A percentile compares a stretch with the other conserved stretches of the same genome.
phyloP scores from a whole-genome alignment of 1,139 yeast species.

The Arxiozyma bovina region DNA sequence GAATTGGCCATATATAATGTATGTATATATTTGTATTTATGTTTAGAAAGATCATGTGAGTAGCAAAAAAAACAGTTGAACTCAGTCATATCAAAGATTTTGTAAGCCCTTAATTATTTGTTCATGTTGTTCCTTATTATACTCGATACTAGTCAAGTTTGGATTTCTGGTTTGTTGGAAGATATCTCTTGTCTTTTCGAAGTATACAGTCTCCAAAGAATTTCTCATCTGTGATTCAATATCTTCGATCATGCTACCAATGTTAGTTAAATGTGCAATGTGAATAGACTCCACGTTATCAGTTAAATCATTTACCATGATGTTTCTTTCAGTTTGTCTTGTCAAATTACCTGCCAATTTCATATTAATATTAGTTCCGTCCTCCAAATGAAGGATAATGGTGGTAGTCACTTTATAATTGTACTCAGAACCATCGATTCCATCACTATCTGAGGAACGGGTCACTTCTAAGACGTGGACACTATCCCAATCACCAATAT shows the following conservation, averaged over 20 bases:
- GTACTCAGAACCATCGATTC: slow-evolving; percentile 37
- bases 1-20: too few species aligned
- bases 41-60: neutral
- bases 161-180: slow-evolving; percentile 23
- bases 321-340: slow-evolving; percentile 54
- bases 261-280: slow-evolving; percentile 63
- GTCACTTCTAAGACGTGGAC: slow-evolving; percentile 84
- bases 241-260: slow-evolving; percentile 82
- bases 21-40: too few species aligned
- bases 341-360: slow-evolving; percentile 77
- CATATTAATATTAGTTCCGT: slow-evolving; percentile 29
- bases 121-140: slow-evolving; percentile 21
- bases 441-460: slow-evolving; percentile 25
- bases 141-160: slow-evolving; percentile 9
- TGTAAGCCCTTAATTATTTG: slow-evolving; percentile 29
- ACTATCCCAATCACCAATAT: slow-evolving; percentile 64
- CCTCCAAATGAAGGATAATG: slow-evolving; percentile 63
- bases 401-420: slow-evolving; percentile 78
- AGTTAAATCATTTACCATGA: slow-evolving; percentile 17
- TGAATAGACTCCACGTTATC: slow-evolving; percentile 12
- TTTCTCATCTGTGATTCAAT: slow-evolving; percentile 82
- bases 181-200: slow-evolving; percentile 87
- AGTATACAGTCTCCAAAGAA: slow-evolving; percentile 84
- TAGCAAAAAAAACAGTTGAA: too few species aligned
- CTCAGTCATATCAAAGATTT: slow-evolving; percentile 12